phyloP scores from a whole-genome alignment of 257 asterid species.

The Jasminum sambac region DNA sequence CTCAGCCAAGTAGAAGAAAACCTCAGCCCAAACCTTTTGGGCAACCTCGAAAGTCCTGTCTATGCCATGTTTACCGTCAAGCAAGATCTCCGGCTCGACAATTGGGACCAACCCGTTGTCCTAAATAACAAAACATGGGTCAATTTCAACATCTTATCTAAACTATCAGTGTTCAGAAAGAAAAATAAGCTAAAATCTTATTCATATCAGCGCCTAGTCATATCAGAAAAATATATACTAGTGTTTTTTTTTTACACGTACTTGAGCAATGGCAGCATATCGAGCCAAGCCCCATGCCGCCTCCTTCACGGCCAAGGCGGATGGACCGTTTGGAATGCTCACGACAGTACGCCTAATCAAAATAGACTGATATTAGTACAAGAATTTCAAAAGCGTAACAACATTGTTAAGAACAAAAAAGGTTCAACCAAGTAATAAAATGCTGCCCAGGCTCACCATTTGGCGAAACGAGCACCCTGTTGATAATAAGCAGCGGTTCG shows the following conservation, averaged over 20 bases:
- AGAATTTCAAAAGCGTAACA: neutral
- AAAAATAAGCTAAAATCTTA: neutral
- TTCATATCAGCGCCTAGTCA: neutral
- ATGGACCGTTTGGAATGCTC: conserved; percentile 95
- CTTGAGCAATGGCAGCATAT: conserved; percentile 93
- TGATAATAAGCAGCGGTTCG: conserved; percentile 97
- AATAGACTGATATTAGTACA: neutral
- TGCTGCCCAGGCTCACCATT: conserved; percentile 47
- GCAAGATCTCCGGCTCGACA: conserved; percentile 87
- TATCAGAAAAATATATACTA: neutral
- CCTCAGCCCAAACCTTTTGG: conserved; percentile 82
- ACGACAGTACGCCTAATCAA: conserved; percentile 85
- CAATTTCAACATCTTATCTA: neutral
- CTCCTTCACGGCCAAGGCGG: conserved; percentile 94
- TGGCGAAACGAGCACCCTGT: conserved; percentile 96
- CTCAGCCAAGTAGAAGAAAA: conserved; percentile 83
- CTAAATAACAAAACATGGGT: conserved; percentile 25
- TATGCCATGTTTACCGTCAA: conserved; percentile 83
- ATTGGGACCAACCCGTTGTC: conserved; percentile 91
- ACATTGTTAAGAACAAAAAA: neutral
- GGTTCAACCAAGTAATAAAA: neutral
- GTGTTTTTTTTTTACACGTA: conserved; percentile 17
- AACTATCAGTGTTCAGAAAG: neutral
- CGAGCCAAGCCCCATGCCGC: conserved; percentile 99
- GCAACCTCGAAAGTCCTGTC: conserved; percentile 91